A percentile compares a stretch with the other conserved stretches of the same genome.
These are phyloP conservation scores for Saturnispora besseyi DNA, from an alignment of 805 yeast genomes.

Conservation along the genomic window DNA sequence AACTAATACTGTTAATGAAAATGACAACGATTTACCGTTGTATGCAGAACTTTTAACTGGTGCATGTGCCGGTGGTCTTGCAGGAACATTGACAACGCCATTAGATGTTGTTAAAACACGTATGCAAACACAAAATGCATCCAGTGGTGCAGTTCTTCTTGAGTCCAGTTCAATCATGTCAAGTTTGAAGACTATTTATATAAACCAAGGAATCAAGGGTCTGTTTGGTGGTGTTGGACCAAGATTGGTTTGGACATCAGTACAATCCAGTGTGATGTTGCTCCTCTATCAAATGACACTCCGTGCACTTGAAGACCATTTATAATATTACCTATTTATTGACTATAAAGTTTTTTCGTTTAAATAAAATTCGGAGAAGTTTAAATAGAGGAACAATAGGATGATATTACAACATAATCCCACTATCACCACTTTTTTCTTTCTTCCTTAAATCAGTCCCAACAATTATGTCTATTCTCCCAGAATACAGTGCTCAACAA, in stretches of 20 bases:
- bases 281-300: slow-evolving; percentile 75
- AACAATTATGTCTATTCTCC: slow-evolving; percentile 11
- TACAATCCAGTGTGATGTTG: slow-evolving; percentile 92
- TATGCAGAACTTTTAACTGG: slow-evolving; percentile 72
- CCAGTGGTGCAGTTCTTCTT: slow-evolving; percentile 17
- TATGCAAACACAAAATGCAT: slow-evolving; percentile 68
- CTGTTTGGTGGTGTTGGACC: slow-evolving; percentile 95
- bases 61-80: slow-evolving; percentile 91
- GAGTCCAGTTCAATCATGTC: slow-evolving; percentile 38
- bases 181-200: slow-evolving; percentile 50
- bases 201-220: slow-evolving; percentile 67
- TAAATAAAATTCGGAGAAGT: not conserved
- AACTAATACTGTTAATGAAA: slow-evolving; percentile 9
- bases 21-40: slow-evolving; percentile 37
- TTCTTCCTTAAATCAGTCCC: not conserved
- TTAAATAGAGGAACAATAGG: not conserved
- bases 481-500: slow-evolving; percentile 18
- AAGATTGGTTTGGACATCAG: slow-evolving; percentile 89
- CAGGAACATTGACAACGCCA: slow-evolving; percentile 85
- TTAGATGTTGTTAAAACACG: slow-evolving; percentile 88
- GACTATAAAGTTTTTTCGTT: not conserved
- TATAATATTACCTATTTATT: slow-evolving; percentile 3
- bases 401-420: not conserved
- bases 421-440: not conserved
- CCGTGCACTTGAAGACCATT: slow-evolving; percentile 32